Evolutionary conservation across 371 early-diverging fungal species (phyloP).

Genomic region (Mucor piriformis): DNA sequence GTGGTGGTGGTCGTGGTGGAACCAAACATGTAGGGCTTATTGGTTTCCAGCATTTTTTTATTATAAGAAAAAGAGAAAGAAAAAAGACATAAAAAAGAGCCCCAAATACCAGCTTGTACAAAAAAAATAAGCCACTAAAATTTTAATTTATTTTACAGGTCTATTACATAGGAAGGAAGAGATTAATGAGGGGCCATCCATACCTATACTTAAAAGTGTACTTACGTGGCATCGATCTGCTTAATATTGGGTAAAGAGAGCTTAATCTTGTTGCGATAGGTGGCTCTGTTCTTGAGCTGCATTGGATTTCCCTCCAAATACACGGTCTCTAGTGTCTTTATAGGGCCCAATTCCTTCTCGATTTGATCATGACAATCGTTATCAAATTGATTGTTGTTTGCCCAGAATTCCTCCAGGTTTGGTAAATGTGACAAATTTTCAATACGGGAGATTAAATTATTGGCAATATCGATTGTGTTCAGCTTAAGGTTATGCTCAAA

Average conservation of each 20-base stretch:
- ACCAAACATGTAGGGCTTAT: slow-evolving; percentile 29
- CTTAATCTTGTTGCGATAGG: slow-evolving; percentile 89
- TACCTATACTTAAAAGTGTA: no score
- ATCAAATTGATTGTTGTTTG: slow-evolving; percentile 80
- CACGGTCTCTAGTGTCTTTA: slow-evolving; percentile 75
- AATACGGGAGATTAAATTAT: slow-evolving; percentile 78
- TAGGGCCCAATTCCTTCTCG: slow-evolving; percentile 67
- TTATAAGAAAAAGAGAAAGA: not conserved
- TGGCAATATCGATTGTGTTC: slow-evolving; percentile 81
- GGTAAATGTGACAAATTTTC: slow-evolving; percentile 75
- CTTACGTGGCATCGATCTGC: slow-evolving; percentile 90
- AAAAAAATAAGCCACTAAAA: not conserved
- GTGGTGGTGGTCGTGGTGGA: slow-evolving; percentile 8
- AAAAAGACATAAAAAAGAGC: not conserved
- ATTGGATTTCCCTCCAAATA: slow-evolving; percentile 96
- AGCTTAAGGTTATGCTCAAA: slow-evolving; percentile 76
- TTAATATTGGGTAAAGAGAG: slow-evolving; percentile 82
- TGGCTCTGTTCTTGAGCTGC: slow-evolving; percentile 74
- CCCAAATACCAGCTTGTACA: no score
- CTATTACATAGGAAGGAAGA: slow-evolving; percentile 10
- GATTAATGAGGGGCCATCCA: no score
- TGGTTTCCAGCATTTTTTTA: slow-evolving; percentile 27
- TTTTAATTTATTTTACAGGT: slow-evolving; percentile 17
- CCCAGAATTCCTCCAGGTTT: slow-evolving; percentile 90
- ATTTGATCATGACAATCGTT: slow-evolving; percentile 74